phyloP scores from a whole-genome alignment of 228 moss, liverwort and hornwort species.

The Sphagnum magellanicum region DNA sequence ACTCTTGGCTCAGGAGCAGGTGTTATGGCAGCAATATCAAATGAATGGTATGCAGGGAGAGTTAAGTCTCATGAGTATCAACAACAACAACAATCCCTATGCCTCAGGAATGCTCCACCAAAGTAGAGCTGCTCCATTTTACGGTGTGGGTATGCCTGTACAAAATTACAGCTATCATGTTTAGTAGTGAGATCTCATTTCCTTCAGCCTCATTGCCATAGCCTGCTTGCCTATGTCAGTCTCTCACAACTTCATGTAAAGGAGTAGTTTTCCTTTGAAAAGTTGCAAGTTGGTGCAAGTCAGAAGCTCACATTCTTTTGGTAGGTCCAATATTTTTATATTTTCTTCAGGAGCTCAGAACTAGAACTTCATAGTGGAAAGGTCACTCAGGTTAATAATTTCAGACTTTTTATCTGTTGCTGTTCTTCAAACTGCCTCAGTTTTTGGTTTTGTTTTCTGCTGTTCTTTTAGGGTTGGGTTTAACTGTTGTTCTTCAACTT shows the following conservation, averaged over 20 bases:
- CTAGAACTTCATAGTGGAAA: too few relatives aligned
- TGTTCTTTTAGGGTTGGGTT: too few relatives aligned
- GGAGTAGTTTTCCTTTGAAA: background rate
- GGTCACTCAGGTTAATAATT: too few relatives aligned
- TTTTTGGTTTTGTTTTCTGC: too few relatives aligned
- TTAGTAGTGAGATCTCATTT: too few relatives aligned
- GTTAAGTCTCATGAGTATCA: conserved; percentile 28
- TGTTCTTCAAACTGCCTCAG: too few relatives aligned
- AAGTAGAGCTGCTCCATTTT: conserved; percentile 20
- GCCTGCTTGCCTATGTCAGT: conserved; percentile 1
- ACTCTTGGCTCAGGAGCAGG: conserved; percentile 52
- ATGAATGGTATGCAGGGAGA: conserved; percentile 57
- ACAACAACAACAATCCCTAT: conserved; percentile 19
- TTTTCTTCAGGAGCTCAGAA: too few relatives aligned
- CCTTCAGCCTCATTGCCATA: background rate
- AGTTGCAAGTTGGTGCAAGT: too few relatives aligned
- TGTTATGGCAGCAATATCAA: conserved; percentile 67
- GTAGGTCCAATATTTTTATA: too few relatives aligned
- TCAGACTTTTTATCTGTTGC: too few relatives aligned
- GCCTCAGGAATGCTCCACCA: conserved; percentile 25
- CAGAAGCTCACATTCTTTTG: conserved; percentile 4
- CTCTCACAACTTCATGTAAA: too few relatives aligned
- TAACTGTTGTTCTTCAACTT: too few relatives aligned
- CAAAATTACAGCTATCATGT: background rate
- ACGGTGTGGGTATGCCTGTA: conserved; percentile 22